Conservation (phyloP, 2,329 filamentous ascomycete species). For the Colletotrichum sidae region DNA sequence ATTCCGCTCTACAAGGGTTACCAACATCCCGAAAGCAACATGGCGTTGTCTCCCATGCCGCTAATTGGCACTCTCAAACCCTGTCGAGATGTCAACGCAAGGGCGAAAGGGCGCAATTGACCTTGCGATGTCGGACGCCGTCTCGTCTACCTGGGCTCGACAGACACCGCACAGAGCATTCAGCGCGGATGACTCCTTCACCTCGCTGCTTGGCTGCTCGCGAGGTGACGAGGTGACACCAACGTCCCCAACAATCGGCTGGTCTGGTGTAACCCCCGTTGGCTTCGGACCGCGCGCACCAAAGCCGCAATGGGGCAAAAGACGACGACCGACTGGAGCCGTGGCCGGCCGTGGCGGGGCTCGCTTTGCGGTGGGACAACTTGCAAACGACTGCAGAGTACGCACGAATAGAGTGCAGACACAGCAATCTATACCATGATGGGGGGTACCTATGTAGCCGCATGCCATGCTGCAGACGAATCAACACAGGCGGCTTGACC, state of each 20-base stretch:
- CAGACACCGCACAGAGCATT: no score
- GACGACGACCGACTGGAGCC: conserved; percentile 37
- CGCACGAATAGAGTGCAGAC: not conserved
- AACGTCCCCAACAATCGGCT: not conserved
- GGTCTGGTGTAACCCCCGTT: conserved; percentile 4
- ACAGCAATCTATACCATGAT: not conserved
- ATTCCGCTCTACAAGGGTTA: no score
- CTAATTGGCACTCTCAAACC: conserved; percentile 11
- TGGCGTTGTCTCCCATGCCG: not conserved
- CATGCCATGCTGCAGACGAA: conserved; percentile 21
- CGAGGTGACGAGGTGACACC: not conserved
- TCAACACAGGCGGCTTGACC: conserved; percentile 32
- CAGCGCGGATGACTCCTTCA: conserved; percentile 1
- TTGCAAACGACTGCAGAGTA: not conserved
- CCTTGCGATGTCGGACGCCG: conserved; percentile 21
- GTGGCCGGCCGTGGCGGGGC: conserved; percentile 25
- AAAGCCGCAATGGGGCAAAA: conserved; percentile 36
- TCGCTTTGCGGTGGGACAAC: conserved; percentile 35
- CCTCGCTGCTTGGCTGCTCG: not conserved
- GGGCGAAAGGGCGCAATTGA: conserved; percentile 30
- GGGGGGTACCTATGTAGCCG: not conserved
- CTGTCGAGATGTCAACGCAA: conserved; percentile 20
- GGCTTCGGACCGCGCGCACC: conserved; percentile 34
- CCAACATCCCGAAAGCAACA: not conserved
- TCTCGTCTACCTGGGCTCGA: no score